Percentiles rank a stretch among this genome's conserved stretches.
These are phyloP conservation scores for Phytopythium kandeliae DNA, from an alignment of 352 stramenopile species.

Conservation along the genomic window DNA sequence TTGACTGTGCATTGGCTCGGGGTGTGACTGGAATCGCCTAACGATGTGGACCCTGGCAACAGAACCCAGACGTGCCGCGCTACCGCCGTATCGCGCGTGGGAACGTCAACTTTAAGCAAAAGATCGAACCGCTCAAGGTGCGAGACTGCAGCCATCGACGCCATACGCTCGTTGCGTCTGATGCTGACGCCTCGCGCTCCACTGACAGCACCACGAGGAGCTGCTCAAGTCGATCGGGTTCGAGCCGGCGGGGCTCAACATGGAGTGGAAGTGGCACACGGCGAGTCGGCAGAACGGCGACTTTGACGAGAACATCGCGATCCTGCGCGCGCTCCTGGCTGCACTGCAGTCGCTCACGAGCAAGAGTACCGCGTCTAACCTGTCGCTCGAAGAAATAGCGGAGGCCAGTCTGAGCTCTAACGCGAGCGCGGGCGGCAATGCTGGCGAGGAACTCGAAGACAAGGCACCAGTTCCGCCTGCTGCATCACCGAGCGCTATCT, in stretches of 20 bases:
- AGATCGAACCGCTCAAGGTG: constrained; percentile 78
- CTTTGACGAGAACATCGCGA: constrained; percentile 65
- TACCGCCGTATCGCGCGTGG: constrained; percentile 73
- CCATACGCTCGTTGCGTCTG: background rate
- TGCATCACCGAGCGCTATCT: constrained; percentile 7
- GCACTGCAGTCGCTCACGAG: constrained; percentile 51
- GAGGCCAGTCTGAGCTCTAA: constrained; percentile 21
- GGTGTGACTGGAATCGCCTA: too few relatives aligned
- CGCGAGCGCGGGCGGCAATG: background rate
- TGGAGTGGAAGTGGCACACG: constrained; percentile 83
- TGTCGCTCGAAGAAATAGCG: constrained; percentile 52
- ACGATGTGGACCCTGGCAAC: too few relatives aligned
- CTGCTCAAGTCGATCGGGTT: constrained; percentile 77
- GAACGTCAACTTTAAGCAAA: constrained; percentile 84
- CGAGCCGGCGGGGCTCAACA: constrained; percentile 60
- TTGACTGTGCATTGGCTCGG: background rate
- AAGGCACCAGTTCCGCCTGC: constrained; percentile 11
- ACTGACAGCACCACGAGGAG: constrained; percentile 57
- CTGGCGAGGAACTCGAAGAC: constrained; percentile 10
- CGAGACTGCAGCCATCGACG: background rate
- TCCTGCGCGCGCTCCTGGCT: constrained; percentile 54
- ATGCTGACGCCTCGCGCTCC: background rate
- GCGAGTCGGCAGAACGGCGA: constrained; percentile 46
- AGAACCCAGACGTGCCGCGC: constrained; percentile 78
- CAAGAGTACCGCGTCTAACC: constrained; percentile 24